Conservation (phyloP, 441 rosid genomes). For the Mallotus japonicus region DNA sequence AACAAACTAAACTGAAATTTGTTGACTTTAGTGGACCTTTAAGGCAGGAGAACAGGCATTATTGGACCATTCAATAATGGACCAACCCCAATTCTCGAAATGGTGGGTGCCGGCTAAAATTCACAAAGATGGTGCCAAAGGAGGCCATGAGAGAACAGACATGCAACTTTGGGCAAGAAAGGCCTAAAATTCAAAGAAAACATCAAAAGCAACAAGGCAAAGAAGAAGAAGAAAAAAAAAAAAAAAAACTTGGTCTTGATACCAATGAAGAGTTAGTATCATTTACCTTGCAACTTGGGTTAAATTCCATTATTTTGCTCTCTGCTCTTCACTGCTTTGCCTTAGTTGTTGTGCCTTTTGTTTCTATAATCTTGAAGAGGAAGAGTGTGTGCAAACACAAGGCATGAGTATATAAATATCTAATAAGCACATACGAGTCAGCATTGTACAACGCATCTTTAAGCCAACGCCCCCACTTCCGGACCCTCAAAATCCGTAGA, state of each 20-base stretch:
- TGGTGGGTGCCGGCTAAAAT: not conserved
- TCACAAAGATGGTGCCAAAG: not conserved
- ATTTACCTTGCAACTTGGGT: slow-evolving; percentile 31
- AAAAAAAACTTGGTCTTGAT: not conserved
- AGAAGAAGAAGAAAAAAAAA: not conserved
- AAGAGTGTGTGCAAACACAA: not conserved
- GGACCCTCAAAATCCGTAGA: not conserved
- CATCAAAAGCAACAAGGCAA: not conserved
- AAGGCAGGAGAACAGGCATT: not conserved
- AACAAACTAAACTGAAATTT: not conserved
- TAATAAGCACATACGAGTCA: not conserved
- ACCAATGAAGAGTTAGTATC: not conserved
- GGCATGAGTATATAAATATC: not conserved
- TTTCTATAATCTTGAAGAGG: not conserved
- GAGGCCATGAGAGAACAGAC: not conserved
- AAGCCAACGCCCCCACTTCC: slow-evolving; percentile 6
- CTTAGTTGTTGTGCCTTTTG: not conserved
- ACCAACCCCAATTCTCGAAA: no score
- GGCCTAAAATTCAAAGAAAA: not conserved
- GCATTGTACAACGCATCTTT: not conserved
- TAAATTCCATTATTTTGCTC: slow-evolving; percentile 27
- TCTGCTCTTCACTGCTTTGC: not conserved
- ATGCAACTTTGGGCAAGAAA: not conserved
- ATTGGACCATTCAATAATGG: no score
- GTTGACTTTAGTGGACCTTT: not conserved